These are phyloP conservation scores for Xylaria digitata DNA, from an alignment of 2,329 filamentous ascomycete genomes.

Conservation along the genomic window DNA sequence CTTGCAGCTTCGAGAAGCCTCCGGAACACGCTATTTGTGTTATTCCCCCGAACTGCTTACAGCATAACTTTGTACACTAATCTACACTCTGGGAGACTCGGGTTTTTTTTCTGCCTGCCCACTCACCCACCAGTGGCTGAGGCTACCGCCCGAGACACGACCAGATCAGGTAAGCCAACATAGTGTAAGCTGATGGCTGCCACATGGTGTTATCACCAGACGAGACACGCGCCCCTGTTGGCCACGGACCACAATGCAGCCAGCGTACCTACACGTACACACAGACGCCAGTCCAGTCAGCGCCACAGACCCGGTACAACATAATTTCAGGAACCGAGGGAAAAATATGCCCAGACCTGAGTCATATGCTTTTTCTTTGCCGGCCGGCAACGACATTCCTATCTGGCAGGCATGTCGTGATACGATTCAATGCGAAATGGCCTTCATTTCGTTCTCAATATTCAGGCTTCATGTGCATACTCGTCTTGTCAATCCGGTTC, in stretches of 20 bases:
- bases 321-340: constrained; percentile 15
- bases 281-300: too few species aligned
- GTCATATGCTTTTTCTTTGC: constrained; percentile 20
- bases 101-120: too few species aligned
- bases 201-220: constrained; percentile 26
- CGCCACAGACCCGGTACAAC: constrained; percentile 23
- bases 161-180: constrained; percentile 21
- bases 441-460: background rate
- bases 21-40: background rate
- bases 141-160: constrained; percentile 1
- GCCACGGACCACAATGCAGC: background rate
- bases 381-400: constrained; percentile 26
- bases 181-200: constrained; percentile 21
- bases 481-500: background rate
- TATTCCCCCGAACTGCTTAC: background rate
- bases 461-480: background rate
- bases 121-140: constrained; percentile 7
- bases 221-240: constrained; percentile 3
- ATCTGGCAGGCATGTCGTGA: constrained; percentile 21
- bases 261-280: background rate
- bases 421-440: background rate
- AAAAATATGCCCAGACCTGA: constrained; percentile 1
- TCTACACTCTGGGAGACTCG: too few species aligned
- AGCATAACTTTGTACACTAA: background rate
- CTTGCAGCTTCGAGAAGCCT: background rate